A percentile compares a stretch with the other conserved stretches of the same genome.
phyloP scores from a whole-genome alignment of 768 basidiomycete species.

The Collybia nuda region DNA sequence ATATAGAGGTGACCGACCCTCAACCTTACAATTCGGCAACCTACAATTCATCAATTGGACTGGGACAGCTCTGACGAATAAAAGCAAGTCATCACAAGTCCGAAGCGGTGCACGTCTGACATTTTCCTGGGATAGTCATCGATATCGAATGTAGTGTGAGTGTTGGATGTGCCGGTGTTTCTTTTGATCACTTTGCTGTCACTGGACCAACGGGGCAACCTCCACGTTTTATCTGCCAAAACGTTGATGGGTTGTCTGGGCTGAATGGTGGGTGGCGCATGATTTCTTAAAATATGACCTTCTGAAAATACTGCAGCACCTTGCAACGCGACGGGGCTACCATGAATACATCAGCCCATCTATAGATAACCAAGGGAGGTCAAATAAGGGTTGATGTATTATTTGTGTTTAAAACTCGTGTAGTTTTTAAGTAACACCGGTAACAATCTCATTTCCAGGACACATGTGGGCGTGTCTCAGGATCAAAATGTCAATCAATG shows the following conservation, averaged over 20 bases:
- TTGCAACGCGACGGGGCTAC: conserved; percentile 19
- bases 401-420: no score
- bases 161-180: conserved; percentile 43
- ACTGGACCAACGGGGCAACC: conserved; percentile 32
- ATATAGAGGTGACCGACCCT: conserved; percentile 47
- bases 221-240: conserved; percentile 43
- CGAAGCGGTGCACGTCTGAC: background rate
- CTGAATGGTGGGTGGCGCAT: conserved; percentile 25
- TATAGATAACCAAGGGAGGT: no score
- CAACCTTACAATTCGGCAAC: conserved; percentile 44
- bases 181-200: conserved; percentile 40
- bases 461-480: no score
- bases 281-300: background rate
- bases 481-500: no score
- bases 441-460: no score
- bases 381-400: no score
- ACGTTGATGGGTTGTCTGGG: conserved; percentile 38
- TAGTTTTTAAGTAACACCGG: no score
- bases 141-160: conserved; percentile 51
- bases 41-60: conserved; percentile 46
- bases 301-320: conserved; percentile 15
- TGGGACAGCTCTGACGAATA: conserved; percentile 43
- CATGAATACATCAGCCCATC: background rate
- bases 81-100: conserved; percentile 23
- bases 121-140: conserved; percentile 33